phyloP scores from a whole-genome alignment of 2,329 filamentous ascomycete species.

The Penicillium sclerotiorum region DNA sequence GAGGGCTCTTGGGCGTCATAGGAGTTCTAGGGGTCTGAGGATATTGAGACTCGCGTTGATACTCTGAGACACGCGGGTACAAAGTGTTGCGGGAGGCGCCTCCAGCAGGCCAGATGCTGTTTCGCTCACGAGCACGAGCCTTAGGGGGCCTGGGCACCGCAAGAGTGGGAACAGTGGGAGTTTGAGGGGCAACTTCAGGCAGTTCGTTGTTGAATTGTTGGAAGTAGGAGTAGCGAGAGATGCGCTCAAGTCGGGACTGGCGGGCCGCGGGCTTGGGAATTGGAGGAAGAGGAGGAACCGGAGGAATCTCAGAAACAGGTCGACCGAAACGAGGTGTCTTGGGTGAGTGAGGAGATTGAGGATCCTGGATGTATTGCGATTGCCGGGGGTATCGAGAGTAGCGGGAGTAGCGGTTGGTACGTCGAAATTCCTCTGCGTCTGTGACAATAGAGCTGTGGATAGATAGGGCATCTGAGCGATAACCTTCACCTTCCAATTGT shows the following conservation, averaged over 20 bases:
- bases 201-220: not conserved
- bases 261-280: not conserved
- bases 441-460: too few species aligned
- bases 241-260: not conserved
- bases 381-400: not conserved
- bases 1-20: too few species aligned
- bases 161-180: too few species aligned
- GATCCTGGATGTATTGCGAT: not conserved
- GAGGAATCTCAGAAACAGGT: not conserved
- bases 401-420: not conserved
- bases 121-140: too few species aligned
- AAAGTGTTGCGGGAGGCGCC: not conserved
- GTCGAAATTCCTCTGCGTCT: not conserved
- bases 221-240: not conserved
- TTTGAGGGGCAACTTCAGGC: too few species aligned
- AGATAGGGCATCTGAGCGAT: too few species aligned
- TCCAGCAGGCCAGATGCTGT: not conserved
- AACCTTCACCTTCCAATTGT: not conserved
- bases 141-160: too few species aligned
- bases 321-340: not conserved
- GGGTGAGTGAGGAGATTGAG: not conserved
- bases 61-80: too few species aligned
- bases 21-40: not conserved
- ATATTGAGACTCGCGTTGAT: not conserved
- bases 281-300: not conserved